Evolutionary conservation across 2,329 filamentous ascomycete genomes (phyloP), one percentile per base, ranked within the genome.

Genomic region (Clarireedia sp.): DNA sequence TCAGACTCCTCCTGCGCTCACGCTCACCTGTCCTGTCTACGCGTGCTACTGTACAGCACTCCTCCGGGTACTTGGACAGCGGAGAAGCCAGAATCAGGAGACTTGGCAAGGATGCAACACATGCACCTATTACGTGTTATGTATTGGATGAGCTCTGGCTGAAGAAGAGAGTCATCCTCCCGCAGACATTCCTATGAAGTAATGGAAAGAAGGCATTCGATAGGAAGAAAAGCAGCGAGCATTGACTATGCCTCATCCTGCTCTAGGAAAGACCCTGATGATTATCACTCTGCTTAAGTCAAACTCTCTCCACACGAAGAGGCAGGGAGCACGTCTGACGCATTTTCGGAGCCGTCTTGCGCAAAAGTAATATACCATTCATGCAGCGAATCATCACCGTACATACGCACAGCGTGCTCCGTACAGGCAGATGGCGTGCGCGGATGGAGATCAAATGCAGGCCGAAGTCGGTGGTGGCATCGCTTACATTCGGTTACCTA

Each of bases 101-200:
- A n/a, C 52, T 50, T 55, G 52, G 26, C 52, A 44, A 29, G 17
- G 38, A 44, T 49, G 37, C 17, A 55, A 44, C 26, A 38, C 19
- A 44, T 49, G 14, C 17, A 55, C 17, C 38, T 26, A 55, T 55
- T 55, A 55, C 52, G 52, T 55, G 46, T 55, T 50, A 19, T 17
- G n/a, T 21, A 54, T 24, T 41, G 17, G 14, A 24, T 48, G 38
- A 40, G 23, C n/a, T 33, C 14, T 9, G 19, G 14, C 3, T 45
- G 5, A 48, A 7, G n/a, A 17, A 23, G n/a, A n/a, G 29, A 33
- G 29, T 33, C 29, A 33, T 33, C 29, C 8, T 9, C 29, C 9
- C 7, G 24, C 6, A 21, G 38, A 6, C 12, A 26, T 55, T 44
- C 37, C n/a, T 19, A 55, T 55, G 16, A 24, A 50, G 45, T 55